These are phyloP conservation scores for Leccinum angustisporum DNA, from an alignment of 1,284 basidiomycete genomes.

Conservation along the genomic window DNA sequence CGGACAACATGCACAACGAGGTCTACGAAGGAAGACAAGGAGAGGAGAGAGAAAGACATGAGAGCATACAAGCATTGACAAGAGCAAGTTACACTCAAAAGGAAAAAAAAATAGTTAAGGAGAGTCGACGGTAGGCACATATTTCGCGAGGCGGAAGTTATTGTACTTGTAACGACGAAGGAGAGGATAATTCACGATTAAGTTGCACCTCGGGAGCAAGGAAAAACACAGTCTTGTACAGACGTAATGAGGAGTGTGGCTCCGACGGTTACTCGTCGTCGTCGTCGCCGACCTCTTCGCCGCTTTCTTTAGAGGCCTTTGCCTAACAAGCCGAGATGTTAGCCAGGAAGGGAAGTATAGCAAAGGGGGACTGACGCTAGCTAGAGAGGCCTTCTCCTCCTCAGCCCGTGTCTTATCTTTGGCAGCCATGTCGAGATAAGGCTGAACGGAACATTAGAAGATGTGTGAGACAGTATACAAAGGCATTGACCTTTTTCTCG, in stretches of 20 bases:
- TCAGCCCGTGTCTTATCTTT: constrained; percentile 86
- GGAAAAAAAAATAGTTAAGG: constrained; percentile 6
- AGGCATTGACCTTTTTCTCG: constrained; percentile 74
- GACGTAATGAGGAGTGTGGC: not conserved
- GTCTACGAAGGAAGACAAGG: constrained; percentile 20
- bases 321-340: constrained; percentile 2
- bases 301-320: constrained; percentile 50
- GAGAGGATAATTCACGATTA: constrained; percentile 21
- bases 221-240: constrained; percentile 16
- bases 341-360: not conserved
- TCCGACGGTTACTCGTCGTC: constrained; percentile 44
- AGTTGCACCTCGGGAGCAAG: constrained; percentile 7
- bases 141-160: constrained; percentile 31
- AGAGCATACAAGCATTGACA: constrained; percentile 25
- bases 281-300: constrained; percentile 60
- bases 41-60: constrained; percentile 18
- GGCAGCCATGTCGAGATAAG: constrained; percentile 86
- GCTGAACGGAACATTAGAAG: constrained; percentile 51
- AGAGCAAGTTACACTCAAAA: constrained; percentile 24
- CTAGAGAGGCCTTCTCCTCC: constrained; percentile 76
- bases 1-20: constrained; percentile 30
- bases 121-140: constrained; percentile 24
- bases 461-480: not conserved
- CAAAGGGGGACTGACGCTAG: constrained; percentile 50
- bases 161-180: constrained; percentile 21